phyloP scores from a whole-genome alignment of 345 rosid species.

The sweet orange (Citrus sinensis) region DVS_A1.0 CM039163.1:41537001-41537500 shows the following conservation, averaged over 20 bases:
- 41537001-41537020: conserved; percentile 77
- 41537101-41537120: not conserved
- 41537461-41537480: not conserved
- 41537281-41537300: not conserved
- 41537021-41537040: not conserved
- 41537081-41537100: not conserved
- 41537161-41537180: not conserved
- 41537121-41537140: not conserved
- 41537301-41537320: not conserved
- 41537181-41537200: not conserved
- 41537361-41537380: conserved; percentile 96
- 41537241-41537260: not conserved
- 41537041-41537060: not conserved
- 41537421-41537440: not conserved
- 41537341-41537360: conserved; percentile 89
- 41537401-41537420: conserved; percentile 90
- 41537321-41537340: conserved; percentile 96
- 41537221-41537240: not conserved
- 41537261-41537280: not conserved
- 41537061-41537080: not conserved
- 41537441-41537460: not conserved
- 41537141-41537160: not conserved
- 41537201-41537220: not conserved
- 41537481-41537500: not conserved
- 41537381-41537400: conserved; percentile 92